Percentiles rank a stretch among this genome's conserved stretches.
Evolutionary conservation across 371 early-diverging fungal species (phyloP).

Genomic region (Mortierella polycephala): DNA sequence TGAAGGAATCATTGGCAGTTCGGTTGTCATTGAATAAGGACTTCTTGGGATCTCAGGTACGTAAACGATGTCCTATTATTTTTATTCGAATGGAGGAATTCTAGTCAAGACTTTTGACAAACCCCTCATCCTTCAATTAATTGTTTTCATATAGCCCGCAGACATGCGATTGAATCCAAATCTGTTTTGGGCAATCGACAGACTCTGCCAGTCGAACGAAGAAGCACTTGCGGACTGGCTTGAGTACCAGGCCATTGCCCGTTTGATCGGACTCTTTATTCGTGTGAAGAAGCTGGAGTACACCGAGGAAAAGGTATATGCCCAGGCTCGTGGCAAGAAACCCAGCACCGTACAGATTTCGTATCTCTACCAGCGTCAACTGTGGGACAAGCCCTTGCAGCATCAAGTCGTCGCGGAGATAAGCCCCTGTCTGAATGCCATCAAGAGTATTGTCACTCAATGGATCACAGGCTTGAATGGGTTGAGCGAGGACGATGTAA

Average conservation of each 20-base stretch:
- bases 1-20: constrained; percentile 32
- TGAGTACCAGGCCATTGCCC: constrained; percentile 45
- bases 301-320: constrained; percentile 46
- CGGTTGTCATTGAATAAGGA: constrained; percentile 24
- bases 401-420: constrained; percentile 54
- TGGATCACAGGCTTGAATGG: constrained; percentile 50
- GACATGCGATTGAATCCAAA: constrained; percentile 51
- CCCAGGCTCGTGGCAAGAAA: constrained; percentile 47
- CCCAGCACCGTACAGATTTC: constrained; percentile 51
- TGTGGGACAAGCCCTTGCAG: constrained; percentile 54
- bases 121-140: not conserved
- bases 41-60: constrained; percentile 50
- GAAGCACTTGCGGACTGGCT: constrained; percentile 31
- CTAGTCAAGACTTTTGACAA: not conserved
- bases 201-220: constrained; percentile 26
- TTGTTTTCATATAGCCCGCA: constrained; percentile 30
- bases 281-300: constrained; percentile 53
- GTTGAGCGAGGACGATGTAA: constrained; percentile 45
- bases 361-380: constrained; percentile 40
- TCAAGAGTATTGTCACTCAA: constrained; percentile 32
- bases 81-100: not conserved
- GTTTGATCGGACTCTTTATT: constrained; percentile 46
- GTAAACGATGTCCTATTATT: not conserved
- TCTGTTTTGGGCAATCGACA: constrained; percentile 52
- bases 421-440: constrained; percentile 48